A percentile compares a stretch with the other conserved stretches of the same genome.
phyloP scores from a whole-genome alignment of 257 asterid species.

The Forsythia suspensa region DNA sequence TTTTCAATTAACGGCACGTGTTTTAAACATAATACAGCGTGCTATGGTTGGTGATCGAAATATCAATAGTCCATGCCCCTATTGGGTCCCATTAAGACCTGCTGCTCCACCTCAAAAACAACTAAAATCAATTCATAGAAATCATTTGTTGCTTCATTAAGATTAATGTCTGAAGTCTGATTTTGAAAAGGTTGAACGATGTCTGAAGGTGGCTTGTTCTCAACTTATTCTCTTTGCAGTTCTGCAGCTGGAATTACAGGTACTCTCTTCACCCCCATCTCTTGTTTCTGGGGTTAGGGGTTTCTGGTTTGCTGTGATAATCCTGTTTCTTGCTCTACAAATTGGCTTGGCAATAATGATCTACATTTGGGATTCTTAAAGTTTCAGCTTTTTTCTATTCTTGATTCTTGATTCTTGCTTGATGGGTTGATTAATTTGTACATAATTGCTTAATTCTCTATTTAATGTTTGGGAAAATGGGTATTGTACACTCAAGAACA shows the following conservation, averaged over 20 bases:
- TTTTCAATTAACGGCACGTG: not conserved
- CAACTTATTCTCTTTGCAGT: slow-evolving; percentile 54
- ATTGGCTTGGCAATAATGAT: not conserved
- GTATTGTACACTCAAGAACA: not conserved
- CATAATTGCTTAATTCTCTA: not conserved
- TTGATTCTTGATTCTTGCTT: not conserved
- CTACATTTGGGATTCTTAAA: slow-evolving; percentile 18
- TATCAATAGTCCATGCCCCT: not conserved
- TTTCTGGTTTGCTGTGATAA: not conserved
- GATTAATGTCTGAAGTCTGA: slow-evolving; percentile 5
- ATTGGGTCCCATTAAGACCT: not conserved
- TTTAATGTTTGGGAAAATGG: not conserved
- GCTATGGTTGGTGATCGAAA: not conserved
- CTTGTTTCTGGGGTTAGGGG: not conserved
- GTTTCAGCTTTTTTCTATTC: not conserved
- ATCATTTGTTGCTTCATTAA: not conserved
- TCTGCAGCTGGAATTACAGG: slow-evolving; percentile 85
- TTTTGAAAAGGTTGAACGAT: slow-evolving; percentile 13
- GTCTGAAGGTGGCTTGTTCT: slow-evolving; percentile 42
- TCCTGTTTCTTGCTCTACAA: not conserved
- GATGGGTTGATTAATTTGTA: slow-evolving; percentile 12
- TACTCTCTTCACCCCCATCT: slow-evolving; percentile 15
- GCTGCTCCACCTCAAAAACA: not conserved
- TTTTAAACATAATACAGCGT: not conserved
- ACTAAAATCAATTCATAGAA: not conserved